A percentile compares a stretch with the other conserved stretches of the same genome.
phyloP scores from a whole-genome alignment of 306 rosid genomes.

The Cicer pinnatifidum region DNA sequence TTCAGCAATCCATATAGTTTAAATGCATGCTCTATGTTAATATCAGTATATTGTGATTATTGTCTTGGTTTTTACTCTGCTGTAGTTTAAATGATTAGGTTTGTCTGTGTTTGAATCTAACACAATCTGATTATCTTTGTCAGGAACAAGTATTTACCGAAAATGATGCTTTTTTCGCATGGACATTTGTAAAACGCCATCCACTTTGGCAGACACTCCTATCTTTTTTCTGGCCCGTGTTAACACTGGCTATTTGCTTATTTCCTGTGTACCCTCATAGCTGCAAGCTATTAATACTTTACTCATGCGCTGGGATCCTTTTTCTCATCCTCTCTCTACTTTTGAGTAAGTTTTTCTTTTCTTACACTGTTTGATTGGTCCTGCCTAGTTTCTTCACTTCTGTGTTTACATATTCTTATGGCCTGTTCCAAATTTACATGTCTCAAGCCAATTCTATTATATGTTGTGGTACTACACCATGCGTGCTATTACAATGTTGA shows the following conservation, averaged over 20 bases:
- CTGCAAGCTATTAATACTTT: slow-evolving; percentile 90
- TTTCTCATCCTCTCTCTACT: slow-evolving; percentile 84
- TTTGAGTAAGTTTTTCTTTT: slow-evolving; percentile 62
- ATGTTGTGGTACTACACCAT: slow-evolving; percentile 35
- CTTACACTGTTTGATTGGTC: slow-evolving; percentile 26
- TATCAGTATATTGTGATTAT: background rate
- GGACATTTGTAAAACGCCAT: slow-evolving; percentile 89
- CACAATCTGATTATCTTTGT: slow-evolving; percentile 48
- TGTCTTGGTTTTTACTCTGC: slow-evolving; percentile 12
- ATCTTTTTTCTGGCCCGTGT: slow-evolving; percentile 95
- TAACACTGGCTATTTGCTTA: slow-evolving; percentile 95
- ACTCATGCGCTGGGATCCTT: slow-evolving; percentile 92
- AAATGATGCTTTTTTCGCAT: slow-evolving; percentile 93
- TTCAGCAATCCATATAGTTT: slow-evolving; percentile 19
- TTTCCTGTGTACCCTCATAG: slow-evolving; percentile 97
- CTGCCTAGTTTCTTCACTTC: slow-evolving; percentile 30
- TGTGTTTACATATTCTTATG: slow-evolving; percentile 14
- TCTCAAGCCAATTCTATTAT: slow-evolving; percentile 31
- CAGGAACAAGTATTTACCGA: slow-evolving; percentile 96
- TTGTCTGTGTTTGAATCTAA: slow-evolving; percentile 40
- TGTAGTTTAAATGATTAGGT: slow-evolving; percentile 12
- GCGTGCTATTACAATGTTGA: background rate
- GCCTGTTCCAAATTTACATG: slow-evolving; percentile 9
- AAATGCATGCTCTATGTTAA: slow-evolving; percentile 32
- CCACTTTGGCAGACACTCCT: slow-evolving; percentile 99